A percentile compares a stretch with the other conserved stretches of the same genome.
Conservation (phyloP, 2,329 filamentous ascomycete genomes). For the Didymella keratinophila region DNA sequence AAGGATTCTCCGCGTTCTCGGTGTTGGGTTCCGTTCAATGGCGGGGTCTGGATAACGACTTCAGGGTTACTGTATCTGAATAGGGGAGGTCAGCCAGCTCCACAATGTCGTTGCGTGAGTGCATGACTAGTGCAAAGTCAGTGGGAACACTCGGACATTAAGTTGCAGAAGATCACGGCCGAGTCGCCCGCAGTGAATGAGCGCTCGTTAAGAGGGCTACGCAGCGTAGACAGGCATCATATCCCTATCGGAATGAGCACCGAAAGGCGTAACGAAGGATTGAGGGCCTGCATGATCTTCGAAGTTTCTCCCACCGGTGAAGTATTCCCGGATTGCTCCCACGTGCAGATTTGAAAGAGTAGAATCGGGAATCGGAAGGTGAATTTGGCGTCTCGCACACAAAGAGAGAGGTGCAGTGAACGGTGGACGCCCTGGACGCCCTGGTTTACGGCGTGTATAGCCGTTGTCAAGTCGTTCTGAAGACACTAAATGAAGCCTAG, state of each 20-base stretch:
- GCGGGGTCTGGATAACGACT: background rate
- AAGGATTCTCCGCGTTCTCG: conserved; percentile 4
- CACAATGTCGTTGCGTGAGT: background rate
- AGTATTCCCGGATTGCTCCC: background rate
- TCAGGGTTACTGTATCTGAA: background rate
- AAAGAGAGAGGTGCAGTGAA: background rate
- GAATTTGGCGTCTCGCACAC: background rate
- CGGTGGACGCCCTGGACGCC: background rate
- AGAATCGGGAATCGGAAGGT: conserved; percentile 11
- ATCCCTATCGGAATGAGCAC: background rate
- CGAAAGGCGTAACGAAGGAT: background rate
- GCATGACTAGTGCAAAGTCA: background rate
- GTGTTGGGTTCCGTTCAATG: background rate
- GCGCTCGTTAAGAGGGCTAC: background rate
- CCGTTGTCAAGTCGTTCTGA: conserved; percentile 1
- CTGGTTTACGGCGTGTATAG: background rate
- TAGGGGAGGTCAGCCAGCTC: background rate
- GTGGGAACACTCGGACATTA: background rate
- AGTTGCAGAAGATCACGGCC: background rate
- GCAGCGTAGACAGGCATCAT: background rate
- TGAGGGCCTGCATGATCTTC: background rate
- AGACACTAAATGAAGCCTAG: background rate
- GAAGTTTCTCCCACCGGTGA: background rate
- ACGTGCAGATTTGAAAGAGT: conserved; percentile 8
- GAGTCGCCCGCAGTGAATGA: background rate